Evolutionary conservation across 768 basidiomycete species (phyloP).

Genomic region (Hypsizygus marmoreus): DNA sequence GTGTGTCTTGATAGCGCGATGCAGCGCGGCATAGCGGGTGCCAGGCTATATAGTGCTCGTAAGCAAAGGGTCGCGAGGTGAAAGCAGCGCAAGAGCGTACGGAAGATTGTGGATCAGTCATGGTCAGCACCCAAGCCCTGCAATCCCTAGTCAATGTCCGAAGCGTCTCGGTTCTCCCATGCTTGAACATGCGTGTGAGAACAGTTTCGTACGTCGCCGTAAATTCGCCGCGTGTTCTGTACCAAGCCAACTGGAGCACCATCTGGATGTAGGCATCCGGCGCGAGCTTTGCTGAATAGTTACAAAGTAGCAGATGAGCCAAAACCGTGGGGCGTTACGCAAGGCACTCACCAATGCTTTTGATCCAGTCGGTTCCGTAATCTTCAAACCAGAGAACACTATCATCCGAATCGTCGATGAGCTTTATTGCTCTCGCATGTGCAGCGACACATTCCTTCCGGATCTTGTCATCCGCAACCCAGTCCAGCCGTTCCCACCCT

Average conservation of each 20-base stretch:
- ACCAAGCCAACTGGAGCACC: conserved; percentile 91
- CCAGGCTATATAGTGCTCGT: conserved; percentile 33
- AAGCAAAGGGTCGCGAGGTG: not conserved
- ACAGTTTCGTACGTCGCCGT: conserved; percentile 95
- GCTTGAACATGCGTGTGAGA: conserved; percentile 81
- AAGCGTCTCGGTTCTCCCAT: conserved; percentile 90
- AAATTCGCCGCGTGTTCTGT: conserved; percentile 70
- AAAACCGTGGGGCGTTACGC: not conserved
- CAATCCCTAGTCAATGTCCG: conserved; percentile 74
- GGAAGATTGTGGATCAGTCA: conserved; percentile 56
- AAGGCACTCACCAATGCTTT: conserved; percentile 56
- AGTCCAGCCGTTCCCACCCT: conserved; percentile 70
- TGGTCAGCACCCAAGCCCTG: conserved; percentile 73
- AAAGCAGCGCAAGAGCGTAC: conserved; percentile 34
- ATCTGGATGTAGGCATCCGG: conserved; percentile 92
- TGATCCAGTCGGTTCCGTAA: conserved; percentile 90
- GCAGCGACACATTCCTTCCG: conserved; percentile 59
- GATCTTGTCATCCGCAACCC: conserved; percentile 67
- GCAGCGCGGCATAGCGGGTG: conserved; percentile 51
- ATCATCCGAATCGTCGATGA: conserved; percentile 81
- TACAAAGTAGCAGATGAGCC: not conserved
- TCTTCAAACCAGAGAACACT: conserved; percentile 80
- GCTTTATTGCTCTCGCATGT: conserved; percentile 49
- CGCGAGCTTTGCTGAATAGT: conserved; percentile 42
- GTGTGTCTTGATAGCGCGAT: conserved; percentile 71